phyloP scores from a whole-genome alignment of 106 monocot species.

The Dendrobium catenatum region DNA sequence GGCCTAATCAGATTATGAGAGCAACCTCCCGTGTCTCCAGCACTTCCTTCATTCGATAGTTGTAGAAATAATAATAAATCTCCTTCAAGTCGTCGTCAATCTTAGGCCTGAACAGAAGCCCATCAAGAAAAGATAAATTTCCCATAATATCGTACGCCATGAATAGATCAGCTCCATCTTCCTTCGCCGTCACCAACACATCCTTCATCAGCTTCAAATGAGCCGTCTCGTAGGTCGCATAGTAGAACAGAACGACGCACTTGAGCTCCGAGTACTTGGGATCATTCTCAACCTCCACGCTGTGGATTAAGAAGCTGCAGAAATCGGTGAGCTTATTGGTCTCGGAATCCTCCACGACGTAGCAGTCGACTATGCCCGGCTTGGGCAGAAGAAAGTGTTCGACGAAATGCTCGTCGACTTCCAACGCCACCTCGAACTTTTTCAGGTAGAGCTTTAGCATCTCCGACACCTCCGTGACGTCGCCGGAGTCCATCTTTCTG shows the following conservation, averaged over 20 bases:
- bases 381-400: constrained; percentile 62
- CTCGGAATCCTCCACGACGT: constrained; percentile 49
- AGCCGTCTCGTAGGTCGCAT: constrained; percentile 50
- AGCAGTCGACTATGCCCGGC: constrained; percentile 61
- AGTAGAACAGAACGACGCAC: constrained; percentile 61
- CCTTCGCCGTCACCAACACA: constrained; percentile 58
- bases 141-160: constrained; percentile 70
- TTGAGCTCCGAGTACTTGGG: constrained; percentile 46
- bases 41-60: constrained; percentile 27
- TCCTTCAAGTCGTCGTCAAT: constrained; percentile 41
- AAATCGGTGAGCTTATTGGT: constrained; percentile 63
- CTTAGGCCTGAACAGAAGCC: constrained; percentile 59
- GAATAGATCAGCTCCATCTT: constrained; percentile 61
- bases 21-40: no score
- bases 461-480: constrained; percentile 52
- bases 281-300: constrained; percentile 46
- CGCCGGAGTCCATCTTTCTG: constrained; percentile 56
- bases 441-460: constrained; percentile 44
- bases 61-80: constrained; percentile 47
- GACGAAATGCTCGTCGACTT: constrained; percentile 58
- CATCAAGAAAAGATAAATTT: constrained; percentile 58
- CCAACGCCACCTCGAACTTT: constrained; percentile 45
- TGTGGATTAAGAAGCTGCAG: constrained; percentile 64
- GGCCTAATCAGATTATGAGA: no score
- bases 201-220: constrained; percentile 65